These are phyloP conservation scores for Citrus maxima DNA, from an alignment of 345 rosid species.

Conservation along the genomic window DNA sequence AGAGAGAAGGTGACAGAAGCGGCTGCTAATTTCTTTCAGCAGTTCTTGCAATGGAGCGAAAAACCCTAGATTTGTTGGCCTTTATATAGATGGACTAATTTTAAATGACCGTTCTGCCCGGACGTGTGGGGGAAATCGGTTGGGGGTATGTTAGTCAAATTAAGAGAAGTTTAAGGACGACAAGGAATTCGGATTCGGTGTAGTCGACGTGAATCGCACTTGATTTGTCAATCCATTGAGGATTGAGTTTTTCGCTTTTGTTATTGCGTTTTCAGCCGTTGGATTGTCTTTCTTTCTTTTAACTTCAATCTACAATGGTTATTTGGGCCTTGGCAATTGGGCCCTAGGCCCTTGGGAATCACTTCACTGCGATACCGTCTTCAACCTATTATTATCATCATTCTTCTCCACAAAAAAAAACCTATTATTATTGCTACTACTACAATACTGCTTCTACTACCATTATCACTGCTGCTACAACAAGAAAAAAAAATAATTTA, in stretches of 20 bases:
- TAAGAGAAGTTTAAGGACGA: background rate
- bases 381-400: too few relatives aligned
- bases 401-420: too few relatives aligned
- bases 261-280: background rate
- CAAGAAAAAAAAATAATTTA: too few relatives aligned
- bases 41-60: background rate
- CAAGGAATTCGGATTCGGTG: background rate
- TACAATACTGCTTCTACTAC: too few relatives aligned
- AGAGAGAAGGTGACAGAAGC: background rate
- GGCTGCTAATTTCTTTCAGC: background rate
- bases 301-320: background rate
- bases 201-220: background rate
- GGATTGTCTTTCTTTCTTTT: background rate
- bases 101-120: conserved; percentile 4
- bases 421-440: too few relatives aligned
- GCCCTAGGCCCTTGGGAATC: too few relatives aligned
- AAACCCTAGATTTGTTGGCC: background rate
- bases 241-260: background rate
- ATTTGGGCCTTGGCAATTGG: background rate
- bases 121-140: accelerated
- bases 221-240: background rate
- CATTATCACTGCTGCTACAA: too few relatives aligned
- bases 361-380: too few relatives aligned
- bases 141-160: background rate
- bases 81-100: background rate